A percentile compares a stretch with the other conserved stretches of the same genome.
These are phyloP conservation scores for Cyberlindnera maclurae DNA, from an alignment of 805 yeast species.

Conservation along the genomic window DNA sequence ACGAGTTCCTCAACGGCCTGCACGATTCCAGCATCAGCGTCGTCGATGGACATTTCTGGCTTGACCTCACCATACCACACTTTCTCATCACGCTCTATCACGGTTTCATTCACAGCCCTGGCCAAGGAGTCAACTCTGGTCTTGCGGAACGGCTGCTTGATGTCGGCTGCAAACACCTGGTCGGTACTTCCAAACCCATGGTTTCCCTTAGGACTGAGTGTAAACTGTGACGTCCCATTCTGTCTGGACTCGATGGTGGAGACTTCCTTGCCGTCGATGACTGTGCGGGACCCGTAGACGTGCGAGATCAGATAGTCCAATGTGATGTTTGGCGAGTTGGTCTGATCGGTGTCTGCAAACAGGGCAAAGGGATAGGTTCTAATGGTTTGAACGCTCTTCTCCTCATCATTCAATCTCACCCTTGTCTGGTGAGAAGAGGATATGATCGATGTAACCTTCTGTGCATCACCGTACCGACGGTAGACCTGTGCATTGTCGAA, in stretches of 20 bases:
- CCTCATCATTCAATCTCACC: conserved; percentile 9
- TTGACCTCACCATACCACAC: conserved; percentile 1
- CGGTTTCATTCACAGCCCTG: conserved; percentile 28
- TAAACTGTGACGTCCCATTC: conserved; percentile 39
- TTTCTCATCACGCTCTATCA: conserved; percentile 18
- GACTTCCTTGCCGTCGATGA: conserved; percentile 15
- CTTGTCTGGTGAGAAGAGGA: conserved; percentile 9
- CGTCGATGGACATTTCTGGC: too few relatives aligned
- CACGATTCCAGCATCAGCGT: too few relatives aligned
- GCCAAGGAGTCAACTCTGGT: conserved; percentile 28
- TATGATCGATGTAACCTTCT: conserved; percentile 20
- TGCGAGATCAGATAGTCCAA: conserved; percentile 16
- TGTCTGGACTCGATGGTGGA: conserved; percentile 25
- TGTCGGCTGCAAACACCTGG: conserved; percentile 22
- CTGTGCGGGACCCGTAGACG: conserved; percentile 16
- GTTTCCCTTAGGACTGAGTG: conserved; percentile 38
- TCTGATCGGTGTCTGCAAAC: conserved; percentile 11
- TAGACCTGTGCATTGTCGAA: conserved; percentile 35
- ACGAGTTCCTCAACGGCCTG: too few relatives aligned
- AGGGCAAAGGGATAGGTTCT: conserved; percentile 17
- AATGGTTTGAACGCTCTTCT: conserved; percentile 4
- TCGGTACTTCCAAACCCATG: conserved; percentile 35
- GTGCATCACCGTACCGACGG: conserved; percentile 32
- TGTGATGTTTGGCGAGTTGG: conserved; percentile 9
- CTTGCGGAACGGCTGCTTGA: conserved; percentile 17